Evolutionary conservation across 169 alveolate genomes (phyloP).

Genomic region (Plasmodium knowlesi): DNA sequence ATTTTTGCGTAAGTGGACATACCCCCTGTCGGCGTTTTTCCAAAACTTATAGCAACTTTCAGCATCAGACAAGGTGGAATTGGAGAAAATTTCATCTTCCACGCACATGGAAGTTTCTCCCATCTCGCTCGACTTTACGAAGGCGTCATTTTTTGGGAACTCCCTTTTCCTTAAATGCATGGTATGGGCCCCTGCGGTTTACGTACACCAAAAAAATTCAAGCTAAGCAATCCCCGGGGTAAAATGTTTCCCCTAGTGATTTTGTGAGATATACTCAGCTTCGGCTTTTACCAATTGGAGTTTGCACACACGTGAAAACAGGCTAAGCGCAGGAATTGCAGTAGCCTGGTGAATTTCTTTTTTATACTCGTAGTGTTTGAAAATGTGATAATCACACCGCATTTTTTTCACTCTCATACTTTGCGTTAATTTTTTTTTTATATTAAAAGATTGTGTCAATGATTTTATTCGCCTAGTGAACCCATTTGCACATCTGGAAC

Average conservation of each 20-base stretch:
- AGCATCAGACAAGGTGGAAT: conserved; percentile 58
- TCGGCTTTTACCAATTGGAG: neutral
- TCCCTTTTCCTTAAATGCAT: conserved; percentile 3
- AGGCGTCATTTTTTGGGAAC: neutral
- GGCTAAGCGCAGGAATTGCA: neutral
- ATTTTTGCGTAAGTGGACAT: neutral
- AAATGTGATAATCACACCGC: neutral
- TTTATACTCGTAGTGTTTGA: neutral
- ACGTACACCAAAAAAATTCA: neutral
- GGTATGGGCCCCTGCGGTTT: neutral
- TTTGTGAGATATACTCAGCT: neutral
- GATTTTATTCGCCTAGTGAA: neutral
- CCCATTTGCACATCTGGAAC: neutral
- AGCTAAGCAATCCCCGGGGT: neutral
- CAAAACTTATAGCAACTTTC: conserved; percentile 44
- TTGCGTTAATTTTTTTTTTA: neutral
- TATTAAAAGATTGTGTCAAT: neutral
- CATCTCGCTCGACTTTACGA: neutral
- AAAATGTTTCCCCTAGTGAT: neutral
- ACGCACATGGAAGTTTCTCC: conserved; percentile 15
- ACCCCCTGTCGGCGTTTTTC: conserved; percentile 21
- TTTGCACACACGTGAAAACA: neutral
- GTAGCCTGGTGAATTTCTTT: neutral
- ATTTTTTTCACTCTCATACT: neutral
- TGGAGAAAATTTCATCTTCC: conserved; percentile 46